Base-by-base conservation (phyloP, 2,329 filamentous ascomycete species). In the Mariannaea sp. region DNA sequence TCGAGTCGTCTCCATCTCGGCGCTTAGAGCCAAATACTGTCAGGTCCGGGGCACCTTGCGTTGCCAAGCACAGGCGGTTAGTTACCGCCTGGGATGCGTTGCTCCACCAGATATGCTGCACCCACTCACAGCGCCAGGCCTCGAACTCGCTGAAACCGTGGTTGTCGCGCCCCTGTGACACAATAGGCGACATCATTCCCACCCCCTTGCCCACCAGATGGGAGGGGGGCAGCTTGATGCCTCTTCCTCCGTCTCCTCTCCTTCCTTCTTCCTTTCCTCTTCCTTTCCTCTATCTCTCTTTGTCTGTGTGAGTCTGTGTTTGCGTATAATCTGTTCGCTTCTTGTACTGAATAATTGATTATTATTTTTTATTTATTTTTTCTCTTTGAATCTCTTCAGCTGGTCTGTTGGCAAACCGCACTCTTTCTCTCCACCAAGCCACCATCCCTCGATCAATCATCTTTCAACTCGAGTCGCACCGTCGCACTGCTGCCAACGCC, bases 61-160 rank as follows among this genome's bases (percentile, higher is more conserved):
- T n/a, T n/a, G n/a, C n/a, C n/a, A n/a, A n/a, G n/a, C n/a, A n/a
- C n/a, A n/a, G n/a, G n/a, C n/a, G n/a, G n/a, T n/a, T n/a, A n/a
- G n/a, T n/a, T n/a, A n/a, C n/a, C n/a, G n/a, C n/a, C n/a, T n/a
- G n/a, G n/a, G n/a, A n/a, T n/a, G n/a, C n/a, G n/a, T n/a, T n/a
- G n/a, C n/a, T n/a, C n/a, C n/a, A n/a, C n/a, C n/a, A n/a, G n/a
- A n/a, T n/a, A n/a, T 35, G 44, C 53, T 53, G 49, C 48, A 60
- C 60, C n/a, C 61, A 64, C 44, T 64, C 41, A 60, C 39, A 38
- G 19, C 13, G 33, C 40, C 3, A 50, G 54, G 53, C 41, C 57
- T 59, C 56, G 55, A 43, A 48, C 19, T 43, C 47, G 64, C 66
- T 68, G 66, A 68, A 68, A 68, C 65, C 46, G 53, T 40, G 43